Conservation (phyloP, 2,329 filamentous ascomycete species). For the Cladosporium sp. region DNA sequence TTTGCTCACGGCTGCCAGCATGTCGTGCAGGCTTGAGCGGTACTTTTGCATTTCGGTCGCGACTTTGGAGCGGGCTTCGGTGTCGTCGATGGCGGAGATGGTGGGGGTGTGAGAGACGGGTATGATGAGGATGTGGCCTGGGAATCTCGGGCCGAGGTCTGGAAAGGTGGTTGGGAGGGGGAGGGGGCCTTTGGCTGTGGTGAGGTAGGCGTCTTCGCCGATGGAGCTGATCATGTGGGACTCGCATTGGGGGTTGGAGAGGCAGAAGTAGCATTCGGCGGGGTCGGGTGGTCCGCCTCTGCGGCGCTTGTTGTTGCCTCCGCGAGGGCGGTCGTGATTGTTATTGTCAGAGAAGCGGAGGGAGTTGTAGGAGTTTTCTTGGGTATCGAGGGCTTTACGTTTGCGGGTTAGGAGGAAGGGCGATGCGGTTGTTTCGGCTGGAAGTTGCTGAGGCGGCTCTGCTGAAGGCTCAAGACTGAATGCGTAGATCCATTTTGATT, state of each 20-base stretch:
- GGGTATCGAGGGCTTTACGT: conserved; percentile 31
- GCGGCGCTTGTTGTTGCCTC: conserved; percentile 33
- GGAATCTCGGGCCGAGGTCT: conserved; percentile 59
- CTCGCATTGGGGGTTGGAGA: conserved; percentile 78
- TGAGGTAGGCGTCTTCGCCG: conserved; percentile 80
- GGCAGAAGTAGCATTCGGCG: conserved; percentile 88
- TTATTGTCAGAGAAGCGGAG: conserved; percentile 50
- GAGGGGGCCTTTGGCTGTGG: conserved; percentile 86
- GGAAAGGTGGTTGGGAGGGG: conserved; percentile 67
- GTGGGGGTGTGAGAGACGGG: conserved; percentile 78
- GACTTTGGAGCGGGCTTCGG: conserved; percentile 49
- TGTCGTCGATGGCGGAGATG: conserved; percentile 59
- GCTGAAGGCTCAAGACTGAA: conserved; percentile 58
- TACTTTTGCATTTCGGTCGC: conserved; percentile 80
- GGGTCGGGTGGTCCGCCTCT: conserved; percentile 45
- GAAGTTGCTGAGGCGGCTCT: conserved; percentile 56
- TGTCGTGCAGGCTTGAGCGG: conserved; percentile 68
- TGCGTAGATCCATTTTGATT: conserved; percentile 77
- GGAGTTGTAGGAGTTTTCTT: conserved; percentile 28
- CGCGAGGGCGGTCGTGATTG: conserved; percentile 35
- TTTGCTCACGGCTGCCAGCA: conserved; percentile 52
- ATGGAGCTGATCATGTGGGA: conserved; percentile 88
- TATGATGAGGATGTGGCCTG: conserved; percentile 85
- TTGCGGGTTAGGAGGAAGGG: conserved; percentile 62
- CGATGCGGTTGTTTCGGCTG: conserved; percentile 67